Evolutionary conservation across 768 basidiomycete species (phyloP).

Genomic region (Paxillus rubicundulus): DNA sequence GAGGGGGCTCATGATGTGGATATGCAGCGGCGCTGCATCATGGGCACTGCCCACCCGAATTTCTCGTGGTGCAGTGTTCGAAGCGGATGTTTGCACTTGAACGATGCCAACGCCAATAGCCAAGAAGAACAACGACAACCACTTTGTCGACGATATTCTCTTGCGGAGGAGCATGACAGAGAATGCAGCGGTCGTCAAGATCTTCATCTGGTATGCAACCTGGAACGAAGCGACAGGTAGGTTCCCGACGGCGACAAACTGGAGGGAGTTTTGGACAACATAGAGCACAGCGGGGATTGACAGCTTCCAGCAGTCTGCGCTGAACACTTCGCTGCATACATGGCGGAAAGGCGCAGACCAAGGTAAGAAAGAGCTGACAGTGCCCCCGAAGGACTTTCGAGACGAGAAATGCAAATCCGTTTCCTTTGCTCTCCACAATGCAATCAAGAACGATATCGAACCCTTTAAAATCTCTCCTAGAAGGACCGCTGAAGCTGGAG

Average conservation of each 20-base stretch:
- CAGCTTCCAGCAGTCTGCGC: conserved; percentile 94
- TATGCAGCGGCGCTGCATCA: conserved; percentile 54
- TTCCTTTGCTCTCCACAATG: conserved; percentile 53
- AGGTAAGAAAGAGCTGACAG: conserved; percentile 40
- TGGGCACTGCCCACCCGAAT: conserved; percentile 65
- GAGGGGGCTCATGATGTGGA: conserved; percentile 77
- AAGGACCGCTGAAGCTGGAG: conserved; percentile 90
- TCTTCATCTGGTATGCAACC: conserved; percentile 98
- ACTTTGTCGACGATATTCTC: conserved; percentile 70
- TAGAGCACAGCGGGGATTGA: conserved; percentile 96
- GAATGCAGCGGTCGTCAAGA: conserved; percentile 93
- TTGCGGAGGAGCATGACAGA: conserved; percentile 81
- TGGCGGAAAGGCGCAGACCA: conserved; percentile 51
- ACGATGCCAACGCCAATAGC: conserved; percentile 93
- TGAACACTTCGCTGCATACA: conserved; percentile 75
- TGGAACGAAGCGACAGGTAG: conserved; percentile 97
- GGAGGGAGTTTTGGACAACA: conserved; percentile 93
- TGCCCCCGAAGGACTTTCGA: conserved; percentile 39
- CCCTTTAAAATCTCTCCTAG: conserved; percentile 95
- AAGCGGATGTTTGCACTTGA: conserved; percentile 75
- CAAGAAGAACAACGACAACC: conserved; percentile 84
- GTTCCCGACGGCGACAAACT: conserved; percentile 95
- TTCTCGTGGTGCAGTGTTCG: conserved; percentile 30
- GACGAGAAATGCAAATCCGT: conserved; percentile 40
- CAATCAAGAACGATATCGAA: conserved; percentile 86